Conservation (phyloP, 305 asterid genomes). For the Fraxinus floribunda region DNA sequence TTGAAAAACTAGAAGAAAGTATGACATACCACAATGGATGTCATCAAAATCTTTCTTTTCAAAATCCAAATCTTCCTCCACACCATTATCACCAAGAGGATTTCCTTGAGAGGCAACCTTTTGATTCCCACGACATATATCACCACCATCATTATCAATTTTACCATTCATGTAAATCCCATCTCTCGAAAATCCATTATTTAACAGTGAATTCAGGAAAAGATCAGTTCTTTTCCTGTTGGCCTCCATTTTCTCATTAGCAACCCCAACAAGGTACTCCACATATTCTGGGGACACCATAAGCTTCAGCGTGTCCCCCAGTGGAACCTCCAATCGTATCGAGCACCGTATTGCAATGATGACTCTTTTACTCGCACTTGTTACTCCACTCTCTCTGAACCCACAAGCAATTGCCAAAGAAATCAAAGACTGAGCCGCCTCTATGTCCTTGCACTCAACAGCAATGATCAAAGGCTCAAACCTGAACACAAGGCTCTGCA, state of each 20-base stretch:
- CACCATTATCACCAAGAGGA: slow-evolving; percentile 29
- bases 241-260: slow-evolving; percentile 83
- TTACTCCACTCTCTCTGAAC: slow-evolving; percentile 96
- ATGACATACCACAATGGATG: slow-evolving; percentile 46
- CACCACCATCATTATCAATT: slow-evolving; percentile 31
- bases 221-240: slow-evolving; percentile 70
- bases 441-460: slow-evolving; percentile 68
- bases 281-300: slow-evolving; percentile 76
- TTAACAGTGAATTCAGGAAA: slow-evolving; percentile 49
- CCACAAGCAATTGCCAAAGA: slow-evolving; percentile 80
- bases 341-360: slow-evolving; percentile 84
- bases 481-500: slow-evolving; percentile 54
- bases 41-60: slow-evolving; percentile 32
- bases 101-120: slow-evolving; percentile 28
- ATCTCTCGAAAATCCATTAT: slow-evolving; percentile 44
- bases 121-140: slow-evolving; percentile 17
- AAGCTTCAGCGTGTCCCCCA: slow-evolving; percentile 56
- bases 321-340: slow-evolving; percentile 85
- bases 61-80: slow-evolving; percentile 31
- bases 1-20: not conserved
- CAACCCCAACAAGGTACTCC: slow-evolving; percentile 63
- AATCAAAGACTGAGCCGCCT: slow-evolving; percentile 70
- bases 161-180: slow-evolving; percentile 24
- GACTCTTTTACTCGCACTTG: slow-evolving; percentile 72
- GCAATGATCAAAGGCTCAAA: slow-evolving; percentile 95